Evolutionary conservation across 73 alveolate genomes (phyloP).

Genomic region (Paramecium octaurelia): DNA sequence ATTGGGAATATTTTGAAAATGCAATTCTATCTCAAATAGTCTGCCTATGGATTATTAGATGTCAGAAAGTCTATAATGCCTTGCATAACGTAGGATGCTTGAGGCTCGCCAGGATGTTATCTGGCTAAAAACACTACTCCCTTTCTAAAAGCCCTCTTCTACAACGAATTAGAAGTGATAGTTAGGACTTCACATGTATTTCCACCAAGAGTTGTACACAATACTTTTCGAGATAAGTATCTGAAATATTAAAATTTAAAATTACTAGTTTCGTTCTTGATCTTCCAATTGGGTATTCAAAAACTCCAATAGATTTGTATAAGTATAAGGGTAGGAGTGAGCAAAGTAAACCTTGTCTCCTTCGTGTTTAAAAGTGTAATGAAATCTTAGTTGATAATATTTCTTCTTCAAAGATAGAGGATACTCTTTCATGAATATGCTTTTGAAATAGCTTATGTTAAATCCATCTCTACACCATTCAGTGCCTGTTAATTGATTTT

Average conservation of each 20-base stretch:
- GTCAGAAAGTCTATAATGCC: slow-evolving; percentile 83
- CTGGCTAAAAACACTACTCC: slow-evolving; percentile 79
- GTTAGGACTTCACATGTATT: slow-evolving; percentile 82
- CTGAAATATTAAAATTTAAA: neutral
- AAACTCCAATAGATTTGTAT: slow-evolving; percentile 74
- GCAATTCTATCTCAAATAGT: slow-evolving; percentile 76
- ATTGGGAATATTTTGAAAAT: slow-evolving; percentile 83
- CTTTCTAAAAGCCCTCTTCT: slow-evolving; percentile 67
- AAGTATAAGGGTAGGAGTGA: slow-evolving; percentile 96
- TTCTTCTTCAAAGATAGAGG: neutral
- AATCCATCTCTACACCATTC: slow-evolving; percentile 66
- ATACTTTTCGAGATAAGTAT: slow-evolving; percentile 63
- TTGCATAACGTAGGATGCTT: slow-evolving; percentile 84
- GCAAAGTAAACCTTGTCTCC: slow-evolving; percentile 86
- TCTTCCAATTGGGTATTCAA: slow-evolving; percentile 12
- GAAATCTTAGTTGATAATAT: slow-evolving; percentile 70
- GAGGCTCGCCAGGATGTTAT: slow-evolving; percentile 94
- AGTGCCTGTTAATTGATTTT: slow-evolving; percentile 19
- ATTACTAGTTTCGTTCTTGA: slow-evolving; percentile 39
- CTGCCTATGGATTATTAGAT: slow-evolving; percentile 82
- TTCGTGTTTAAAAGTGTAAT: slow-evolving; percentile 63
- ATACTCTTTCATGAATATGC: slow-evolving; percentile 38
- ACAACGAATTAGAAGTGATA: slow-evolving; percentile 71
- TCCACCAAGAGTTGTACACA: slow-evolving; percentile 87
- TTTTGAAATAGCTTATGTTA: slow-evolving; percentile 50